Base-by-base conservation (phyloP, 306 rosid species). In the Comarum palustre region DNA sequence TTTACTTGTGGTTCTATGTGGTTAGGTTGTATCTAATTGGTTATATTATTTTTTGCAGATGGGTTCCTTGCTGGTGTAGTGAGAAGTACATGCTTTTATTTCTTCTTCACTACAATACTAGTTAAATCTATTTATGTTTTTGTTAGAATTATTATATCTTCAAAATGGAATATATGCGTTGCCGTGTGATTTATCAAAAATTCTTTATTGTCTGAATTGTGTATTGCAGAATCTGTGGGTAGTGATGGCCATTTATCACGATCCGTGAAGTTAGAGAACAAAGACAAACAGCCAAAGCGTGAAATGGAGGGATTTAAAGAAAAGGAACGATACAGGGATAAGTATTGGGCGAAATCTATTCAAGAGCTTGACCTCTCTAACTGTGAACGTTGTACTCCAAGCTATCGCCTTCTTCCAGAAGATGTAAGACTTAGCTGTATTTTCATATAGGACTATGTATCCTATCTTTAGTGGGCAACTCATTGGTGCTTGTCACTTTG, bases 351-450 rank as follows among this genome's bases (percentile, higher is more conserved):
- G 45, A 95, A 95, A 80, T 90, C 99, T 77, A 95, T 95, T 81
- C 97, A 88, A 86, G 99, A 95, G 82, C 97, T 95, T 48, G 99
- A 95, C 79, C 95, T 95, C 75, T 89, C 96, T 78, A 86, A 79
- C 63, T 90, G 99, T 80, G 84, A 83, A 82, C 84, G 94, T 38
- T 88, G 99, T 79, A 90, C 96, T 63, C 96, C 99, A 29, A 95
- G 99, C 84, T 95, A 95, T 74, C 87, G 99, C 60, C 97, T 90
- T 79, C 88, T 95, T 67, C 99, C 99, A 0, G 84, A 89, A 6
- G 97, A 95, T 70, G 97, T 95, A 86, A 22, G 84, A 17, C 39
- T 79, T 27, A 32, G 55, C 31, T 50, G 45, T 59, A 24, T 77
- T 43, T 52, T 72, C 69, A 60, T 77, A 27, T 77, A 68, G 75